phyloP scores from a whole-genome alignment of 2,329 filamentous ascomycete species.

The Pyricularia sp. region DNA sequence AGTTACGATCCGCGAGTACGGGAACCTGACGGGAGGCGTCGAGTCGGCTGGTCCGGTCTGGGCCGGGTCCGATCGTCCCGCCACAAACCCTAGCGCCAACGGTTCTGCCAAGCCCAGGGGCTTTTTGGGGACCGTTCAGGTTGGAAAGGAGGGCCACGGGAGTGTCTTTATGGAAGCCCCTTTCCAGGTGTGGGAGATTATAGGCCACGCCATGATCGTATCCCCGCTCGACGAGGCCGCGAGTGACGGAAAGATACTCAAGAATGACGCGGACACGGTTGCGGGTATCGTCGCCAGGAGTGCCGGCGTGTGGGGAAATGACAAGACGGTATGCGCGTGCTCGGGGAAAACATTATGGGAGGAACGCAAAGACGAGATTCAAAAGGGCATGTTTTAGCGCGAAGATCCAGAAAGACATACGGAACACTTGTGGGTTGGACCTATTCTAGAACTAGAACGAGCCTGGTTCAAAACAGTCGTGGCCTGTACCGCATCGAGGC shows the following conservation, averaged over 20 bases:
- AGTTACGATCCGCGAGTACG: constrained; percentile 76
- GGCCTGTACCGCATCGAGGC: background rate
- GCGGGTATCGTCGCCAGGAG: constrained; percentile 92
- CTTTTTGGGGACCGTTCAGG: constrained; percentile 64
- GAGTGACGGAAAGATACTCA: constrained; percentile 27
- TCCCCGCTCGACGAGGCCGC: constrained; percentile 51
- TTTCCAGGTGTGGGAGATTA: constrained; percentile 91
- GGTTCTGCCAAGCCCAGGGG: constrained; percentile 35
- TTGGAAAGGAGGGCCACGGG: constrained; percentile 68
- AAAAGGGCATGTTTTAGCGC: constrained; percentile 73
- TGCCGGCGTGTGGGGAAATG: constrained; percentile 97
- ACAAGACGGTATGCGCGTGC: constrained; percentile 96
- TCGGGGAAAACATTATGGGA: constrained; percentile 98
- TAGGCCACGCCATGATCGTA: constrained; percentile 85
- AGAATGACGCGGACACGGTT: constrained; percentile 73
- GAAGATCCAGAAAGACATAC: background rate
- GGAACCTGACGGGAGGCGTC: constrained; percentile 79
- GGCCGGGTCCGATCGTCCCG: constrained; percentile 33
- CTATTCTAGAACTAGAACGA: too few relatives aligned
- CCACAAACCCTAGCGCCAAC: constrained; percentile 19
- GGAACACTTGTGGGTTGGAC: background rate
- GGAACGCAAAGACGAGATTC: constrained; percentile 81
- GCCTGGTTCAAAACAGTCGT: background rate
- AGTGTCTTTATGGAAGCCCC: constrained; percentile 71
- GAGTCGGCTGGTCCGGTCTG: constrained; percentile 77